Evolutionary conservation across 2,329 filamentous ascomycete genomes (phyloP), one percentile per base, ranked within the genome.

Genomic region (Penicillium sclerotiorum): DNA sequence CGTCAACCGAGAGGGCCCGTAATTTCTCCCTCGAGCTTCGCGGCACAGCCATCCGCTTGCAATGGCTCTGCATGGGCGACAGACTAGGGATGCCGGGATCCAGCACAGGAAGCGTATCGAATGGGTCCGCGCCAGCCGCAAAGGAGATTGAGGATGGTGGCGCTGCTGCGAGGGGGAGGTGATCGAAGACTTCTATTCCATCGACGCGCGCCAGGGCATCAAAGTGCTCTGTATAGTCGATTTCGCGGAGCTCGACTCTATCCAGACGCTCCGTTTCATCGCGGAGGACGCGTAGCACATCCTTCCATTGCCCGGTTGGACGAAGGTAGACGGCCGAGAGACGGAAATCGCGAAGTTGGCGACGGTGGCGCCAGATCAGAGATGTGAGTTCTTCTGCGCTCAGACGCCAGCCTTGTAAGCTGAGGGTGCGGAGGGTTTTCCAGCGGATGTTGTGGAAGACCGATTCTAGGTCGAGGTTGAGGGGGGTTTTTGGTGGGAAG

Each of bases 341-440:
- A 17, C 84, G 74, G 17, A 88, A 68, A 3, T 84, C 83, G 33
- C 79, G 79, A 3, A 88, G 68, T 21, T 76, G 80, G 9, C 77
- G 72, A 42, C 75, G 72, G 59, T 88, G 83, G 32, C 83, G 77
- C 23, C 75, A 71, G 2, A 80, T 75, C 5, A 88, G 68, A 0
- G 68, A 69, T 38, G 85, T 80, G 42, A 88, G 82, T 60, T 88
- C 85, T 1, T 80, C 74, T 1, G 80, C 77, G 38, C 80, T 71
- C 3, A 88, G 68, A 35, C 77, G 77, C 85, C 85, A 88, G 12
- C 81, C 79, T 56, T 86, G 83, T 18, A 88, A 79, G 2, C 85
- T 85, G 47, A 88, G 80, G 2, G 83, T 82, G 27, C 82, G 76
- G 5, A 88, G 71, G 27, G 80, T 80, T 12, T 80, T 76, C 82